These are phyloP conservation scores for Leccinum fallax DNA, from an alignment of 1,284 basidiomycete species.

Conservation along the genomic window DNA sequence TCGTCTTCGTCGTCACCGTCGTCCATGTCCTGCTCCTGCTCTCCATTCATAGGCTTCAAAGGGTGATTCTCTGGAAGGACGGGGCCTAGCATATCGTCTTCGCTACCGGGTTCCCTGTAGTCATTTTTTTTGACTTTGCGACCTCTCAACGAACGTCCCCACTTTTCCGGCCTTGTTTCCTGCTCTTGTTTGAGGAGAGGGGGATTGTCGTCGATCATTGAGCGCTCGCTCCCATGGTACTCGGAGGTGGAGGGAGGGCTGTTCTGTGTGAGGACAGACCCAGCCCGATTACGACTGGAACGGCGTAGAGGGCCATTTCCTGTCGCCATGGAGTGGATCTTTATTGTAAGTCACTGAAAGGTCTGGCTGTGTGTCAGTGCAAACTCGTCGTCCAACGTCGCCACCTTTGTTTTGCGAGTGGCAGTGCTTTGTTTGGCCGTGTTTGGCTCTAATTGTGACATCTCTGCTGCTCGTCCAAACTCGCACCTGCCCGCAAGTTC, in stretches of 20 bases:
- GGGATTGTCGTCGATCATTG: conserved; percentile 42
- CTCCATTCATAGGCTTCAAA: conserved; percentile 30
- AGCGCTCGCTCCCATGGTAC: conserved; percentile 63
- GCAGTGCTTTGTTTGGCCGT: conserved; percentile 33
- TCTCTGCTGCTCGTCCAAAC: conserved; percentile 24
- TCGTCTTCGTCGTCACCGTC: conserved; percentile 38
- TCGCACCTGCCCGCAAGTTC: conserved; percentile 23
- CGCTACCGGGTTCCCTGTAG: conserved; percentile 57
- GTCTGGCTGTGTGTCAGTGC: conserved; percentile 16
- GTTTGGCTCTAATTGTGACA: conserved; percentile 26
- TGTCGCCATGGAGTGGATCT: conserved; percentile 34
- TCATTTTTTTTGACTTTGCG: conserved; percentile 45
- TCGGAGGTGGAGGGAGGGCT: conserved; percentile 62
- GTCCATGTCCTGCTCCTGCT: conserved; percentile 24
- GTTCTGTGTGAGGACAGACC: conserved; percentile 30
- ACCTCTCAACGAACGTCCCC: conserved; percentile 44
- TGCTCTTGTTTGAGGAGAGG: conserved; percentile 31
- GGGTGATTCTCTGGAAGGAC: conserved; percentile 8
- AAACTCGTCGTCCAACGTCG: conserved; percentile 19
- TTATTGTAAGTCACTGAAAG: conserved; percentile 32
- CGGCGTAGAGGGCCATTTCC: conserved; percentile 38
- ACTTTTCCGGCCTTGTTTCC: conserved; percentile 35
- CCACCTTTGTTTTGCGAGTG: conserved; percentile 37
- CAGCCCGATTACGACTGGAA: conserved; percentile 38
- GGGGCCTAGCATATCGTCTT: conserved; percentile 37